Conservation (phyloP, 1,139 yeast species). For the Kluyveromyces sp. region DNA sequence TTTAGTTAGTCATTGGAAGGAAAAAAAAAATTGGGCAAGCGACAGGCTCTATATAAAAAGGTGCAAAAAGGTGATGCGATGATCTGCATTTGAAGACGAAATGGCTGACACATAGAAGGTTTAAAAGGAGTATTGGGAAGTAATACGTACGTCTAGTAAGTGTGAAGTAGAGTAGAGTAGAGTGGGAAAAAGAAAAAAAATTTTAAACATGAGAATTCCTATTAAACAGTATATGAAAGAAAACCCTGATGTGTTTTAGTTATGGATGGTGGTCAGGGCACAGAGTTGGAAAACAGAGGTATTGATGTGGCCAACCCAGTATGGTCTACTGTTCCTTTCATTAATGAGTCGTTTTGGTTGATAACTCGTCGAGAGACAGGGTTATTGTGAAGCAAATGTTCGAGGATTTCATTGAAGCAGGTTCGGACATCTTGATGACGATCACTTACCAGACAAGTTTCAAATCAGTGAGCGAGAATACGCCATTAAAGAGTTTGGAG, state of each 20-base stretch:
- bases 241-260: constrained; percentile 14
- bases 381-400: constrained; percentile 43
- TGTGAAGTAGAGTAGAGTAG: neutral
- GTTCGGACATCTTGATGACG: constrained; percentile 51
- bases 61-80: neutral
- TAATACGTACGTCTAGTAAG: neutral
- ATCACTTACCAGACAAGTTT: constrained; percentile 55
- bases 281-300: constrained; percentile 35
- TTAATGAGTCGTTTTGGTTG: constrained; percentile 20
- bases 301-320: constrained; percentile 32
- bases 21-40: constrained; percentile 2
- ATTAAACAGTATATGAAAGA: constrained; percentile 7
- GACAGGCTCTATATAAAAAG: neutral
- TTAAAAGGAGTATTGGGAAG: too few species aligned
- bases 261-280: constrained; percentile 42
- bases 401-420: constrained; percentile 42
- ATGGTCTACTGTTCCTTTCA: constrained; percentile 37
- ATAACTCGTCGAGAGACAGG: constrained; percentile 32
- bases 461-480: constrained; percentile 18
- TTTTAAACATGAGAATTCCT: constrained; percentile 7
- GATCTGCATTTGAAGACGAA: neutral
- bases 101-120: too few species aligned
- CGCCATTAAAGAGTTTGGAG: constrained; percentile 22
- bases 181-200: neutral
- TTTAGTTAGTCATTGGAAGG: neutral